phyloP scores from a whole-genome alignment of 371 early-diverging fungal species.

The Mortierella sp. region DNA sequence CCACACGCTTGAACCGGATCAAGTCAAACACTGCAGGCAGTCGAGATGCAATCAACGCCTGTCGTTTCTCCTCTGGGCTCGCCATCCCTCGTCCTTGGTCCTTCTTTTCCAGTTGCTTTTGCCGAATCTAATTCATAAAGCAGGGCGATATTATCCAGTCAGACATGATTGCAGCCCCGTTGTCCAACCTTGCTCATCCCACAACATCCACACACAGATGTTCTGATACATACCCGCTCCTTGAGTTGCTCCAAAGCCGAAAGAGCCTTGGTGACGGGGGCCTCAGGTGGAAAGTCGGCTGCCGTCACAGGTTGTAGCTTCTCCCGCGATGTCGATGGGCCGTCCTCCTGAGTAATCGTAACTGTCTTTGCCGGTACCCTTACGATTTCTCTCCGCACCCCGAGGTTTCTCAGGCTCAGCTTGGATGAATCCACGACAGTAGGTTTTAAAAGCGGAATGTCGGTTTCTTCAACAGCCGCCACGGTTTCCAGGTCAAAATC shows the following conservation, averaged over 20 bases:
- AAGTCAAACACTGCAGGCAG: constrained; percentile 48
- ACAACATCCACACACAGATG: not conserved
- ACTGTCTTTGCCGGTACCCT: not conserved
- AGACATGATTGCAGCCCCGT: not conserved
- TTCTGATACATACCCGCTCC: constrained; percentile 28
- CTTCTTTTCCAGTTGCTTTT: constrained; percentile 36
- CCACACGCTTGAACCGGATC: constrained; percentile 52
- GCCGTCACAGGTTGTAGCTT: not conserved
- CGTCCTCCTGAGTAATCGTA: not conserved
- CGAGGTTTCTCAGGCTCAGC: constrained; percentile 21
- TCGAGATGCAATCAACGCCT: constrained; percentile 29
- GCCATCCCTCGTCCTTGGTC: constrained; percentile 13
- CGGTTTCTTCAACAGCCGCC: constrained; percentile 26
- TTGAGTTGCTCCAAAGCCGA: constrained; percentile 45
- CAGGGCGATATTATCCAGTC: not conserved
- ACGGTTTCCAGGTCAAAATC: constrained; percentile 54
- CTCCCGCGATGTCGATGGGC: constrained; percentile 10
- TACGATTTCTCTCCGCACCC: constrained; percentile 13
- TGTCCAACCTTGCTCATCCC: not conserved
- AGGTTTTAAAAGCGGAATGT: constrained; percentile 37
- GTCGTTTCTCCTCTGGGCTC: constrained; percentile 38
- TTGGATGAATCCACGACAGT: constrained; percentile 27
- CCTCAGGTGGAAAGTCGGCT: constrained; percentile 2
- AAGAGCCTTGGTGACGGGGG: constrained; percentile 20
- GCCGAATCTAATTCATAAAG: constrained; percentile 36